phyloP scores from a whole-genome alignment of 805 yeast genomes.

The Ogataea allantospora region DNA sequence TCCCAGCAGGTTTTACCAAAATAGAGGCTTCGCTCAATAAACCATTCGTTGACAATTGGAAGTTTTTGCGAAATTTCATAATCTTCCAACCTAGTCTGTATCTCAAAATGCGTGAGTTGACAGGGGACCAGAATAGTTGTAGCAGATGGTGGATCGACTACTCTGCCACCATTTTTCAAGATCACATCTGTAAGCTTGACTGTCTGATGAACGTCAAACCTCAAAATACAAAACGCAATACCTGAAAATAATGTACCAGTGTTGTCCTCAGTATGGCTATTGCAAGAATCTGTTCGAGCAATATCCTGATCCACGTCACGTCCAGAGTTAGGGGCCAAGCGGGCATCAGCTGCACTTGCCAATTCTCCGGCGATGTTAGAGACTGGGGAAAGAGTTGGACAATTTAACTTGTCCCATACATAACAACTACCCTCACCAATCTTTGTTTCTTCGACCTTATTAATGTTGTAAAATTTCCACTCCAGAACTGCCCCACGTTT shows the following conservation, averaged over 20 bases:
- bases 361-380: no score
- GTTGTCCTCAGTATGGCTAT: no score
- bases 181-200: background rate
- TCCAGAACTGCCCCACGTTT: constrained; percentile 44
- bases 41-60: constrained; percentile 34
- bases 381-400: background rate
- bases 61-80: constrained; percentile 23
- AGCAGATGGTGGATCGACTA: constrained; percentile 34
- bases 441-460: constrained; percentile 12
- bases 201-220: background rate
- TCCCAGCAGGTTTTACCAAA: constrained; percentile 22
- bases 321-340: no score
- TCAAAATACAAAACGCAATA: background rate
- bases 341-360: no score
- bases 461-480: constrained; percentile 39
- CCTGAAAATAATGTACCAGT: background rate
- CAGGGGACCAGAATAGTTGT: constrained; percentile 31
- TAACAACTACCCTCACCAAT: constrained; percentile 35
- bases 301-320: no score
- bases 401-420: constrained; percentile 36
- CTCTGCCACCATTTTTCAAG: background rate
- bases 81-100: constrained; percentile 19
- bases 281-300: no score
- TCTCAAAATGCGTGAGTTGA: constrained; percentile 8
- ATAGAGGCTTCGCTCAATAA: constrained; percentile 31